Evolutionary conservation across 768 basidiomycete species (phyloP).

Genomic region (Fistulinella prunicolor): DNA sequence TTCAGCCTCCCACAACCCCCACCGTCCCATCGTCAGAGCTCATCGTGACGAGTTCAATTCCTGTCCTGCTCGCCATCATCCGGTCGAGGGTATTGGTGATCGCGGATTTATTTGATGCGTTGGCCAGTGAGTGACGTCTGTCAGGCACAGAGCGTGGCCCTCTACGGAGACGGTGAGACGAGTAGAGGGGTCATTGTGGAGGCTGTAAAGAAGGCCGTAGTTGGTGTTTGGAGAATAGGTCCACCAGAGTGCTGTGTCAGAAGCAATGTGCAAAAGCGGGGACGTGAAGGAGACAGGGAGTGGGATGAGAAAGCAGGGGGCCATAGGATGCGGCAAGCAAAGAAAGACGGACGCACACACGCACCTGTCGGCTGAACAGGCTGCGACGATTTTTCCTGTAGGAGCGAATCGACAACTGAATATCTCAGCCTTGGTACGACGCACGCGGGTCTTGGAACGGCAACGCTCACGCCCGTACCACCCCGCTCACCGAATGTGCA

Average conservation of each 20-base stretch:
- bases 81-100: slow-evolving; percentile 89
- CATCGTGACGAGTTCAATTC: slow-evolving; percentile 80
- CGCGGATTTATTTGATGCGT: slow-evolving; percentile 75
- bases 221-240: slow-evolving; percentile 92
- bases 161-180: slow-evolving; percentile 85
- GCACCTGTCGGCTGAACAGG: slow-evolving; percentile 84
- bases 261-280: not conserved
- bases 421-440: slow-evolving; percentile 65
- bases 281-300: not conserved
- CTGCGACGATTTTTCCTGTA: slow-evolving; percentile 90
- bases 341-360: slow-evolving; percentile 62
- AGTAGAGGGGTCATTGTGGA: slow-evolving; percentile 83
- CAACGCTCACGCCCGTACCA: not conserved
- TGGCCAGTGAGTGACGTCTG: slow-evolving; percentile 83
- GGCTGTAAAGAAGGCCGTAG: slow-evolving; percentile 79
- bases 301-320: not conserved
- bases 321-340: slow-evolving; percentile 1
- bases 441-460: not conserved
- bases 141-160: slow-evolving; percentile 70
- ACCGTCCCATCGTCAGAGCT: slow-evolving; percentile 93
- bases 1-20: slow-evolving; percentile 84
- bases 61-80: slow-evolving; percentile 80
- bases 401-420: slow-evolving; percentile 92
- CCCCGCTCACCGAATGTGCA: slow-evolving; percentile 70
- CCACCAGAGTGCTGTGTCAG: slow-evolving; percentile 71